These are phyloP conservation scores for Saturnispora halmiae DNA, from an alignment of 805 yeast species.

Conservation along the genomic window DNA sequence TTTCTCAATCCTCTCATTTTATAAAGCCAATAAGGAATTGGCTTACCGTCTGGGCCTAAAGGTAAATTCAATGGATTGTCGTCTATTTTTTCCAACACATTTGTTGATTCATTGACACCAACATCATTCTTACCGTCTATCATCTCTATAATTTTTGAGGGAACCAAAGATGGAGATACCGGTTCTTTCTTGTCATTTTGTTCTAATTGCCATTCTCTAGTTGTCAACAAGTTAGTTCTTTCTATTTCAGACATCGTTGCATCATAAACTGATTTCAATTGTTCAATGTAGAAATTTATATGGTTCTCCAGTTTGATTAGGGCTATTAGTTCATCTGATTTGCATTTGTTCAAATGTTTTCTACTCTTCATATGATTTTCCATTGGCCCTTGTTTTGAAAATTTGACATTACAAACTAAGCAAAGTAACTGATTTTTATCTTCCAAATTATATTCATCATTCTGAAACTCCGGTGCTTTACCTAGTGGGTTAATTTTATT, in stretches of 20 bases:
- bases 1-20: conserved; percentile 79
- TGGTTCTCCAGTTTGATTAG: background rate
- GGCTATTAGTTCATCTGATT: background rate
- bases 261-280: conserved; percentile 33
- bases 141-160: background rate
- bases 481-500: conserved; percentile 42
- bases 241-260: conserved; percentile 55
- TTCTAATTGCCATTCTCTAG: conserved; percentile 54
- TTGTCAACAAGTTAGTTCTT: conserved; percentile 59
- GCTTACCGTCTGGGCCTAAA: conserved; percentile 79
- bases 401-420: conserved; percentile 2
- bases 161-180: conserved; percentile 4
- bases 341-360: conserved; percentile 5
- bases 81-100: conserved; percentile 27
- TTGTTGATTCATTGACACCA: conserved; percentile 16
- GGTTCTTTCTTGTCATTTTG: conserved; percentile 30
- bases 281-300: background rate
- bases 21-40: conserved; percentile 90
- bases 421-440: background rate
- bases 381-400: conserved; percentile 7
- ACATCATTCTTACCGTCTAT: conserved; percentile 18
- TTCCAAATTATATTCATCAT: too few species aligned
- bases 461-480: background rate
- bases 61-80: conserved; percentile 54
- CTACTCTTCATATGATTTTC: conserved; percentile 5